Evolutionary conservation across 768 basidiomycete species (phyloP), one percentile per base, ranked within the genome.

Genomic region (Fomitopsis serialis): DNA sequence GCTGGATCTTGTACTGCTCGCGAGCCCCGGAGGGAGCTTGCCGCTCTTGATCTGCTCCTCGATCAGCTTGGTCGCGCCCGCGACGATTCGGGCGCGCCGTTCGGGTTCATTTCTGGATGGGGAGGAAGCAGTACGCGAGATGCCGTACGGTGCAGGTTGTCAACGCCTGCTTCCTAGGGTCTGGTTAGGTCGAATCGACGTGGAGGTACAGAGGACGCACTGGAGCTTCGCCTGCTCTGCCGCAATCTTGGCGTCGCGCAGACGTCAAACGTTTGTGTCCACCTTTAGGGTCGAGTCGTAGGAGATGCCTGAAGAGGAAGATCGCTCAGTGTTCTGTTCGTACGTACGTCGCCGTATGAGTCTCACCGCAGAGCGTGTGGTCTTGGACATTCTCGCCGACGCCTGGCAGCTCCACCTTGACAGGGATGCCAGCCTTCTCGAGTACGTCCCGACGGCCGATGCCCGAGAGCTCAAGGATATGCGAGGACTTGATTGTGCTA

Each of bases 381-480:
- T 81, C 79, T 56, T 80, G 78, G 19, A 78, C 66, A 56, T 81
- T 81, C 61, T 73, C 70, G 1, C 81, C 81, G 13, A 82, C 80
- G 13, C 72, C 73, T 2, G 67, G 66, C 2, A 81, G 66, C 44
- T 78, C 73, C 23, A 78, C 50, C 52, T 68, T 63, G 23, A 67
- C 54, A 0, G 64, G 54, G 37, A 85, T 69, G 3, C 71, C 73
- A 17, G 76, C 57, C 2, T 54, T 65, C 25, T 67, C 57, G 25
- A 83, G 66, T 21, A 78, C 54, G 3, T 65, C 67, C 9, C 60
- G 58, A 27, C 73, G 68, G n/a, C 82, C 82, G 50, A 84, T 77
- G 25, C 83, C 83, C 5, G 79, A 81, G 2, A 83, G 66, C 59
- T 83, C 78, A 2, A 84, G 74, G 11, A 85, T 67, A 60, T 81